Percentiles rank a stretch among this genome's conserved stretches.
Conservation (phyloP, 495 filamentous ascomycete species). For the Cetradonia linearis region DNA sequence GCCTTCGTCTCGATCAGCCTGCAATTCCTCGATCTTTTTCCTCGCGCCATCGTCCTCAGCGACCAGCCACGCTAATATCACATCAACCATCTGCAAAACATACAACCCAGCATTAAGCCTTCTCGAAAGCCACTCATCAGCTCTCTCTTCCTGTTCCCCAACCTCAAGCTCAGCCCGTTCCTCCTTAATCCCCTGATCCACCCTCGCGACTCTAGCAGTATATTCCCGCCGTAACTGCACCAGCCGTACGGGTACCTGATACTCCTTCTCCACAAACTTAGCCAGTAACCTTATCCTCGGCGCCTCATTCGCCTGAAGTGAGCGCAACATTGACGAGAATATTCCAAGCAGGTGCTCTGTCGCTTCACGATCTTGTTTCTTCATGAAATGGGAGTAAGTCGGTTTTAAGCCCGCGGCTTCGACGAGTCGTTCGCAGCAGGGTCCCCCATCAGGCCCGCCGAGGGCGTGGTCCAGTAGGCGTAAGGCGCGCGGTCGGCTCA, state of each 20-base stretch:
- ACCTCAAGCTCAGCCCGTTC: conserved; percentile 38
- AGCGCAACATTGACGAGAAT: conserved; percentile 72
- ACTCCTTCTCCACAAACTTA: conserved; percentile 93
- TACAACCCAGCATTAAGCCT: conserved; percentile 80
- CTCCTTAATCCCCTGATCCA: conserved; percentile 56
- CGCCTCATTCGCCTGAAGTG: conserved; percentile 66
- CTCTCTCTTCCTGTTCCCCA: conserved; percentile 54
- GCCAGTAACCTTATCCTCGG: conserved; percentile 75
- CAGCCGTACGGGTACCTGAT: conserved; percentile 67
- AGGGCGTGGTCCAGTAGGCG: conserved; percentile 78
- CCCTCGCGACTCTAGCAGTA: conserved; percentile 48
- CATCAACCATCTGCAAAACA: conserved; percentile 75
- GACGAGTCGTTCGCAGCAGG: conserved; percentile 65
- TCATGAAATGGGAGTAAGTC: conserved; percentile 82
- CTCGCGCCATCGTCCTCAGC: conserved; percentile 81
- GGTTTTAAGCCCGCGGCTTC: conserved; percentile 80
- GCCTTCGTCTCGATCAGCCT: conserved; percentile 59
- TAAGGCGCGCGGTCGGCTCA: conserved; percentile 66
- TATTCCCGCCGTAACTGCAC: conserved; percentile 64
- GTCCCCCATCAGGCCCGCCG: conserved; percentile 41
- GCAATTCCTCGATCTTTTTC: conserved; percentile 48
- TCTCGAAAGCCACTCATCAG: conserved; percentile 74
- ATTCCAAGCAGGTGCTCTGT: conserved; percentile 85
- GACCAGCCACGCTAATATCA: conserved; percentile 81
- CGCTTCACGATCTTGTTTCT: conserved; percentile 60